phyloP scores from a whole-genome alignment of 257 asterid species.

The Datura wrightii region DNA sequence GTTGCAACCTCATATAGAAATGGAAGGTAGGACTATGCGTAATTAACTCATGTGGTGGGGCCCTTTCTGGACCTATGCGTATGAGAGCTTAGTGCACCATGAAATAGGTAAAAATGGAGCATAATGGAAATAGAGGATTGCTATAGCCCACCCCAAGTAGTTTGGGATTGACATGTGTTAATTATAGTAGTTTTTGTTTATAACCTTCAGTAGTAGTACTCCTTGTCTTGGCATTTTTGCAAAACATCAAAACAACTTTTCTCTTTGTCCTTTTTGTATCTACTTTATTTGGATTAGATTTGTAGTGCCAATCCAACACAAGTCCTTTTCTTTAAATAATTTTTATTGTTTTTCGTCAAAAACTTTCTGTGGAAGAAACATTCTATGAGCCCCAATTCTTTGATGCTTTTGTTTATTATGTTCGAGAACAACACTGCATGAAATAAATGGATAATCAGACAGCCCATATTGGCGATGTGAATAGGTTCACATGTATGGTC shows the following conservation, averaged over 20 bases:
- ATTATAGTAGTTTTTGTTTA: not conserved
- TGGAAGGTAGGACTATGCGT: no score
- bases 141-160: no score
- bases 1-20: not conserved
- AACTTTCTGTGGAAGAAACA: not conserved
- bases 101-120: no score
- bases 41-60: no score
- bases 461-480: not conserved
- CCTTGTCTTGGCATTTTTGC: not conserved
- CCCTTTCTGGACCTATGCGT: no score
- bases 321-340: no score
- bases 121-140: no score
- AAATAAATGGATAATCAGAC: slow-evolving; percentile 1
- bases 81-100: no score
- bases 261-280: not conserved
- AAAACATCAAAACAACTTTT: slow-evolving; percentile 11
- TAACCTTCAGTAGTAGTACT: not conserved
- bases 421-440: not conserved
- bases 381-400: not conserved
- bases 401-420: not conserved
- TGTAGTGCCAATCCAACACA: no score
- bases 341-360: not conserved
- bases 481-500: not conserved
- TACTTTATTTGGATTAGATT: no score
- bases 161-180: no score